Evolutionary conservation across 495 filamentous ascomycete genomes (phyloP), one percentile per base, ranked within the genome.

Genomic region (Aspergillus egyptiacus): DNA sequence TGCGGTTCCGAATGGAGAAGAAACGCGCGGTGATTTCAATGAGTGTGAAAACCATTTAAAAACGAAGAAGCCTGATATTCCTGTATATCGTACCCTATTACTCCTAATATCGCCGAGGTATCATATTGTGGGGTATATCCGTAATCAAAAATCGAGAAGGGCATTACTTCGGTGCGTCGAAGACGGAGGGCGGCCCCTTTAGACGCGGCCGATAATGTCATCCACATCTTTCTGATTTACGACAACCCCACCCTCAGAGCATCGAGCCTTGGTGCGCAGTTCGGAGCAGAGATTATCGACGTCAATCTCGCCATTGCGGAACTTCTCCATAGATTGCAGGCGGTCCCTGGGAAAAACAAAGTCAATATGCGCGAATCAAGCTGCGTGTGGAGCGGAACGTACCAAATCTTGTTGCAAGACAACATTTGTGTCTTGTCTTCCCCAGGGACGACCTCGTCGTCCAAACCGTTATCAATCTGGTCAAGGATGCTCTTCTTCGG

Each of bases 181-280:
- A n/a, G n/a, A n/a, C n/a, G n/a, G n/a, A n/a, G n/a, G n/a, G n/a
- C n/a, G n/a, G n/a, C n/a, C n/a, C n/a, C n/a, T n/a, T 48, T 10
- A 48, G 23, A 43, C 68, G 51, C 75, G 78, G 22, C 77, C 81
- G 72, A 94, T 76, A 46, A 91, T 86, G 41, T 74, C 76, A 58
- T 95, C 83, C 57, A 96, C 91, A 63, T 96, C 89, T 33, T 81
- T 81, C 68, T 96, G 79, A 55, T 88, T 85, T 39, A 98, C 85
- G 18, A 96, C 89, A n/a, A 91, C 86, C 22, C 93, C 91, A 20
- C 76, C 81, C 60, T 94, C 93, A 1, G 89, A 94, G 62, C 94
- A 99, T 62, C 91, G 91, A 36, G 94, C 94, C 70, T 99, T 99
- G 58, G 86, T 85, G 48, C 90, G 85, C n/a, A 99, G 78, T 53